Conservation (phyloP, 495 filamentous ascomycete genomes). For the Ascobolus immersus region DNA sequence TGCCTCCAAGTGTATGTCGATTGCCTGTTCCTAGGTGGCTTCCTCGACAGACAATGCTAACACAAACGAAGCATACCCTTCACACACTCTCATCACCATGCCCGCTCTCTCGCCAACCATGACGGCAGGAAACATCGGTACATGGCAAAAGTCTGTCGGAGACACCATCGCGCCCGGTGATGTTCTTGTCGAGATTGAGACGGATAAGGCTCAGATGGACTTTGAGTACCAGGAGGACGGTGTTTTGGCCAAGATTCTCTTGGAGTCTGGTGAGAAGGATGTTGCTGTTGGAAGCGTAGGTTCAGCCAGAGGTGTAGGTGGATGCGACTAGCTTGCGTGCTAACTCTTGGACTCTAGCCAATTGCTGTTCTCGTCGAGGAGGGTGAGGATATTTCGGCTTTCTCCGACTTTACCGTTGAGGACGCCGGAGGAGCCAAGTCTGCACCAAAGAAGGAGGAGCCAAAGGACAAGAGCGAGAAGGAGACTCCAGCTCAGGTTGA, state of each 20-base stretch:
- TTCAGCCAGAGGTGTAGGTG: conserved; percentile 11
- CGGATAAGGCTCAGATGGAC: conserved; percentile 99
- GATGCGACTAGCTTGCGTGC: conserved; percentile 7
- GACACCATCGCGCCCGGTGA: conserved; percentile 74
- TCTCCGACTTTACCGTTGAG: conserved; percentile 63
- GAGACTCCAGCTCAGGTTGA: conserved; percentile 32
- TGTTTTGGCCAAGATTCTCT: conserved; percentile 80
- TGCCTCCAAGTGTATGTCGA: conserved; percentile 45
- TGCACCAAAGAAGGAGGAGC: conserved; percentile 37
- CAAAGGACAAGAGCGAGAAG: conserved; percentile 32
- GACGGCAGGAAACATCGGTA: conserved; percentile 84
- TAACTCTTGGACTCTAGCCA: conserved; percentile 34
- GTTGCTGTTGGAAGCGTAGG: conserved; percentile 82
- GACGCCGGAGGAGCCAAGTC: conserved; percentile 72
- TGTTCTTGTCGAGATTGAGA: conserved; percentile 98
- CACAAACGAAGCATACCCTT: conserved; percentile 42
- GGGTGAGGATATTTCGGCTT: conserved; percentile 57
- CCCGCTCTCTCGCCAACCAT: conserved; percentile 95
- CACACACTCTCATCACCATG: conserved; percentile 91
- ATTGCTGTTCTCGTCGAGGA: conserved; percentile 91
- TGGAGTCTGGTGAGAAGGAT: conserved; percentile 83
- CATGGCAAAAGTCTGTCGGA: conserved; percentile 93
- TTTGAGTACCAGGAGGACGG: conserved; percentile 99
- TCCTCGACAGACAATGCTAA: not conserved
- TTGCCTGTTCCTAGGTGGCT: not conserved